A percentile compares a stretch with the other conserved stretches of the same genome.
phyloP scores from a whole-genome alignment of 78 protist species.

The Tieghemostelium lacteum region DNA sequence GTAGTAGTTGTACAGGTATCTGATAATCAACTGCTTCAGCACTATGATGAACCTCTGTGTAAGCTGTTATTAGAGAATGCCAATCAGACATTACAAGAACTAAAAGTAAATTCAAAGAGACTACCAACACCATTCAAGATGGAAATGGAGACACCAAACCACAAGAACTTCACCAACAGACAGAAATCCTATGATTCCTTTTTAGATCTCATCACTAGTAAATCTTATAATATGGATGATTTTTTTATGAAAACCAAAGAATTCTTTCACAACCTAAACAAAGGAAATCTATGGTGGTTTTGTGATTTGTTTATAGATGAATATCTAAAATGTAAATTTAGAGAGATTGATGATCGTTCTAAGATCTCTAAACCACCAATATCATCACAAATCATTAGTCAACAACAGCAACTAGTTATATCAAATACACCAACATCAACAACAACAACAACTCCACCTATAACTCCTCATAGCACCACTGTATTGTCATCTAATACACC shows the following conservation, averaged over 20 bases:
- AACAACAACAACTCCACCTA: no score
- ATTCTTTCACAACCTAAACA: slow-evolving; percentile 3
- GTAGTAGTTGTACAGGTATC: slow-evolving; percentile 8
- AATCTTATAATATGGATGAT: not conserved
- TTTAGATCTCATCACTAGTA: slow-evolving; percentile 21
- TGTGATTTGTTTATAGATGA: slow-evolving; percentile 71
- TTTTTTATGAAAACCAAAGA: slow-evolving; percentile 11
- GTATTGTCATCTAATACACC: no score
- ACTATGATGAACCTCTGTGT: slow-evolving; percentile 1
- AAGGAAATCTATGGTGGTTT: slow-evolving; percentile 67
- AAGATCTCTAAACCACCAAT: no score
- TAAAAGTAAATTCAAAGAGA: not conserved
- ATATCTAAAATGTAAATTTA: slow-evolving; percentile 10
- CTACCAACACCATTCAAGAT: slow-evolving; percentile 44
- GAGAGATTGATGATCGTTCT: slow-evolving; percentile 1
- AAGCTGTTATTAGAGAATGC: slow-evolving; percentile 1
- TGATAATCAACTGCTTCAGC: slow-evolving; percentile 51
- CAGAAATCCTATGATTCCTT: slow-evolving; percentile 53
- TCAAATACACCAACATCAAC: no score
- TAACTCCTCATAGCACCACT: no score
- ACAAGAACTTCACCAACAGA: slow-evolving; percentile 3
- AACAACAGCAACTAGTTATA: no score
- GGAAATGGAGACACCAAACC: slow-evolving; percentile 41
- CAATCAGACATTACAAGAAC: not conserved
- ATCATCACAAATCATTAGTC: no score